Evolutionary conservation across 2,329 filamentous ascomycete genomes (phyloP), one percentile per base, ranked within the genome.

Genomic region (Aspergillus proliferans): DNA sequence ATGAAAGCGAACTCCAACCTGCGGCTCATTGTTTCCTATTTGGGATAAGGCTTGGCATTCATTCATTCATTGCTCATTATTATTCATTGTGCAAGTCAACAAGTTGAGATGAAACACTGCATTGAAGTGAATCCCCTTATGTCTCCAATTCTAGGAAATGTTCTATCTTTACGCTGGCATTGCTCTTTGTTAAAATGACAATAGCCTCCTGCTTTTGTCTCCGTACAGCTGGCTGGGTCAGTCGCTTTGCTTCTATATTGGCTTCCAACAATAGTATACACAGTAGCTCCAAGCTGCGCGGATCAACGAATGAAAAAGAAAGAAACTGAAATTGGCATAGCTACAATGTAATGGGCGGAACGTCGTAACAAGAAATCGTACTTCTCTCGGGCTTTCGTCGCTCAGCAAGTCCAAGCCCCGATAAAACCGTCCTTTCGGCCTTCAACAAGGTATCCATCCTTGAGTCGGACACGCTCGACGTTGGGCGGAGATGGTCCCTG

Each of bases 361-460:
- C 22, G 41, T 43, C 41, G 41, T 28, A 28, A 28, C 12, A 43
- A 28, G 26, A 14, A 15, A 43, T 15, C 6, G 14, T 42, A 49
- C 33, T 19, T 44, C 24, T n/a, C 42, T 44, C 42, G 33, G 33
- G 33, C 21, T 19, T 45, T 43, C 44, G 14, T 55, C 56, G 33
- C 28, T 67, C 66, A 85, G 64, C 87, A 92, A 49, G 85, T 87
- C 93, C 93, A 98, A 45, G 95, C 86, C 36, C 91, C 93, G 26
- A 98, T 84, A 47, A 87, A 81, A 48, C 93, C 93, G 65, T 96
- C 88, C 60, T 81, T 84, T 56, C 93, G 82, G 34, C 93, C 93
- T 70, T 97, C 93, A 2, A 95, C 82, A 65, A 97, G 75, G 71
- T 95, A 98, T 0, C 93, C 93, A 62, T 98, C 93, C 71, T 88